phyloP scores from a whole-genome alignment of 2,329 filamentous ascomycete genomes.

The Periconia macrospinosa region DNA sequence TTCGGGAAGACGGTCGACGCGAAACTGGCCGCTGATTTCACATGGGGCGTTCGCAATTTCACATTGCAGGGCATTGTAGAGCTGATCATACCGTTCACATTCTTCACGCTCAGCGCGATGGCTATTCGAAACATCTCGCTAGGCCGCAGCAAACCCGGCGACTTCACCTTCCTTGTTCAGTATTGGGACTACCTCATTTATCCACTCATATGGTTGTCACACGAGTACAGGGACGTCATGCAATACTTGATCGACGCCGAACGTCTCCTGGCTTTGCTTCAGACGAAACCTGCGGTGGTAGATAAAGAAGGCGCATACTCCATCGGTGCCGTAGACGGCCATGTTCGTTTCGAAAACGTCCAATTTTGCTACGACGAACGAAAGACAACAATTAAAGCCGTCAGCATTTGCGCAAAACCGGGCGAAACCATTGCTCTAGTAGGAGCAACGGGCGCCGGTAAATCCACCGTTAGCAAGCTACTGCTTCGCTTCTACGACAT shows the following conservation, averaged over 20 bases:
- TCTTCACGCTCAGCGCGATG: conserved; percentile 47
- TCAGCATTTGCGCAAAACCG: conserved; percentile 51
- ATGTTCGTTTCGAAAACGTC: conserved; percentile 56
- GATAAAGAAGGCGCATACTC: conserved; percentile 45
- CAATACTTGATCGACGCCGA: conserved; percentile 64
- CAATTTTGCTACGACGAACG: conserved; percentile 53
- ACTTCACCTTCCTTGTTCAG: conserved; percentile 52
- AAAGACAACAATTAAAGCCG: conserved; percentile 39
- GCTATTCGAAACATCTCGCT: conserved; percentile 51
- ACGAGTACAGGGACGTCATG: conserved; percentile 47
- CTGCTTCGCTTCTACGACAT: conserved; percentile 62
- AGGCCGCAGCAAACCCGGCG: conserved; percentile 55
- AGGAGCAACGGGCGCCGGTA: conserved; percentile 62
- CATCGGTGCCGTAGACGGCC: conserved; percentile 43
- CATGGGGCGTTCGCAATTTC: conserved; percentile 8
- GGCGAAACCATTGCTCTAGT: conserved; percentile 61
- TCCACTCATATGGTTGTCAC: conserved; percentile 51
- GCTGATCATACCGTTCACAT: conserved; percentile 42
- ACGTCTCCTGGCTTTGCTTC: conserved; percentile 56
- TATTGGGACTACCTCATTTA: conserved; percentile 35
- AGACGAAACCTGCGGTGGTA: conserved; percentile 55
- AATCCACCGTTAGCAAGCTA: conserved; percentile 60
- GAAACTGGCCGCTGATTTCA: conserved; percentile 21
- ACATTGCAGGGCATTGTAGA: conserved; percentile 6
- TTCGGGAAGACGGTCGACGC: conserved; percentile 43